Evolutionary conservation across 2,329 filamentous ascomycete species (phyloP), one percentile per base, ranked within the genome.

Genomic region (Diplodia scrobiculata): DNA sequence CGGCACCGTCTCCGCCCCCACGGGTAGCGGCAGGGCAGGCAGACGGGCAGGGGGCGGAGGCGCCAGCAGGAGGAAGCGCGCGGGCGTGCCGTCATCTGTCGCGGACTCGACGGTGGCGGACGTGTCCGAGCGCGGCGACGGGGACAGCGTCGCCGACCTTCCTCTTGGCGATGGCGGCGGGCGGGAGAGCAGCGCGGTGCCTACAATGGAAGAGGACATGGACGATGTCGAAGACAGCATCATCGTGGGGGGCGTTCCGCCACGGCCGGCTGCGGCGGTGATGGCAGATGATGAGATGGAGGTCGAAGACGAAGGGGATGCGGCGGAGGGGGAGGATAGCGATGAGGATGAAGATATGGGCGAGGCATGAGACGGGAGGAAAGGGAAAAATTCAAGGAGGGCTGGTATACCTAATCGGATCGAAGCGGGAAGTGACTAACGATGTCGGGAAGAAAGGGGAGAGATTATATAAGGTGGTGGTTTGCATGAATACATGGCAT

Each of bases 321-420:
- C 25, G 21, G 60, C 38, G 29, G 74, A 74, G 52, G 72, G 69
- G 25, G 66, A 67, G 34, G 72, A 72, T 50, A 71, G 72, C n/a
- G 74, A 76, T 36, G 72, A 73, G 64, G 73, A 74, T n/a, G 73
- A 74, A 71, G 62, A 71, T 36, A 54, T 48, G 65, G 34, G 54
- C 34, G 38, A 38, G 17, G 41, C 53, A 9, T 60, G 53, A 58
- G 27, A 50, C 6, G 41, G 41, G 9, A 3, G 41, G 3, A 36
- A 36, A 11, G 34, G 34, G 32, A 38, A n/a, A 45, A n/a, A 3
- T n/a, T n/a, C 38, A 45, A 3, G 17, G 2, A 45, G 41, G 41
- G 41, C n/a, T 10, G 41, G 17, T 45, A 45, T 45, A 45, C 41
- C 17, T 45, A 45, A 45, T 19, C 10, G 7, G 7, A 11, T 36